Conservation (phyloP, 1,139 yeast species). For the Protomyces arabidopsidicola region DNA sequence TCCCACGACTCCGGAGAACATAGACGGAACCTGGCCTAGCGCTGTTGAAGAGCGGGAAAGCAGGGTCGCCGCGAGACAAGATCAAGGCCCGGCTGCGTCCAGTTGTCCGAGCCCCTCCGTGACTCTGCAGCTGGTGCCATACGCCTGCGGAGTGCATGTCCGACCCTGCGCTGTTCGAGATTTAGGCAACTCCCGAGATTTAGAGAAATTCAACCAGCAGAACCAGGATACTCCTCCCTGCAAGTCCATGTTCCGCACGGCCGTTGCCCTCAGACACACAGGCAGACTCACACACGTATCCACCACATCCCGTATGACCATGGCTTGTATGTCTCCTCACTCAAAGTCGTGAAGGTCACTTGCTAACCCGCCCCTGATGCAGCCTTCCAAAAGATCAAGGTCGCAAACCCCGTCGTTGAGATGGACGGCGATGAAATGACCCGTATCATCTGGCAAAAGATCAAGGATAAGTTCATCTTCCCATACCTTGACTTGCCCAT, state of each 20-base stretch:
- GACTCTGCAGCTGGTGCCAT: no score
- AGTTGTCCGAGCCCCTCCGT: no score
- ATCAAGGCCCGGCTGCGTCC: no score
- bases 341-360: neutral
- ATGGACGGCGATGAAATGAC: conserved; percentile 97
- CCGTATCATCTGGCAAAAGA: conserved; percentile 83
- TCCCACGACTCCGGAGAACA: no score
- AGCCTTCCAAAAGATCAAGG: conserved; percentile 57
- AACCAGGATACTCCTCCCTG: no score
- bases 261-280: neutral
- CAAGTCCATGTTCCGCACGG: neutral
- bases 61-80: no score
- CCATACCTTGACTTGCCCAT: conserved; percentile 85
- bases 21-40: no score
- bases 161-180: no score
- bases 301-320: neutral
- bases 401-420: conserved; percentile 84
- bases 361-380: neutral
- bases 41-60: no score
- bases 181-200: no score
- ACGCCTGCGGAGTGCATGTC: no score
- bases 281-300: neutral
- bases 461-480: conserved; percentile 65
- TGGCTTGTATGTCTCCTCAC: neutral
- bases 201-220: no score